Evolutionary conservation across 2,329 filamentous ascomycete genomes (phyloP), one percentile per base, ranked within the genome.

Genomic region (Albophoma yamanashiensis): DNA sequence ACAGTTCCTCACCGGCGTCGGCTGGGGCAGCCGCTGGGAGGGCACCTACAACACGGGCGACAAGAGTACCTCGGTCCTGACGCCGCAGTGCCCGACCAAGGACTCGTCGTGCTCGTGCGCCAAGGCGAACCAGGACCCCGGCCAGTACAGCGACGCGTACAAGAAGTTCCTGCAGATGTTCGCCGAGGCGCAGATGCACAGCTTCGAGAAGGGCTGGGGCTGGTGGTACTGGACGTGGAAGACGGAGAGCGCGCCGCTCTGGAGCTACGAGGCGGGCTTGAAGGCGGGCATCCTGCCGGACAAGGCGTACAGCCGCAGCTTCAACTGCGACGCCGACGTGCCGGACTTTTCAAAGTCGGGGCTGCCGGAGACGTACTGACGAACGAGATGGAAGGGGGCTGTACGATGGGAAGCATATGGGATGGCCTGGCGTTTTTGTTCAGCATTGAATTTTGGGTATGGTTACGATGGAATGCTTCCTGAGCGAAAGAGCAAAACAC

Each of bases 221-320:
- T 99, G 94, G 94, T 97, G 96, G 77, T 99, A 99, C 76, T 99
- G 94, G 94, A 97, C 92, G 40, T 96, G 94, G 93, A 85, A 92
- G 75, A 96, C 93, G 38, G 93, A 97, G 78, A 81, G 76, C 64
- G 87, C 89, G 56, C 80, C 86, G 62, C 91, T 97, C 76, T 99
- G 94, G 94, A 96, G 92, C 72, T 96, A 94, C 78, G 86, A 92
- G 74, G 80, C 86, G 64, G 92, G 91, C 0, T 78, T 92, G 63
- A 82, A 82, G 58, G 89, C 89, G 1, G 91, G 91, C 0, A 91
- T 93, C 56, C 73, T 99, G 75, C 94, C 94, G 2, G 72, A 77
- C 45, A 88, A 89, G 76, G 88, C 89, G 0, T 91, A 88, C 70
- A 76, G 84, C 27, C 81, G 86, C 40, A 77, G 79, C n/a, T 93